Conservation (phyloP, 345 rosid species). For the Jatropha curcas region DNA sequence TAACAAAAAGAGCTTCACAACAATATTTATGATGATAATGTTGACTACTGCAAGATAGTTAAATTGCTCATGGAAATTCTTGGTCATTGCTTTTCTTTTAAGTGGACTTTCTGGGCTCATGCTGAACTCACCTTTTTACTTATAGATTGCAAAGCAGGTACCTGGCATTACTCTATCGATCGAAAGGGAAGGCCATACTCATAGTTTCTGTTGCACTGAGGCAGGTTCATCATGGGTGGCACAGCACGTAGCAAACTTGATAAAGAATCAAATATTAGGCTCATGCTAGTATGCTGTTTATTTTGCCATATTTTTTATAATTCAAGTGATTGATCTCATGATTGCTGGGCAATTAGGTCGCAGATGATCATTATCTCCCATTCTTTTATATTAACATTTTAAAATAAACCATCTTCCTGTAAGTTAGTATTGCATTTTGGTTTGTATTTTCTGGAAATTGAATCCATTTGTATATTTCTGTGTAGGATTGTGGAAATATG, state of each 20-base stretch:
- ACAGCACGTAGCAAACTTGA: constrained; percentile 49
- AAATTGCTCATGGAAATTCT: neutral
- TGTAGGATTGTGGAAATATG: too few relatives aligned
- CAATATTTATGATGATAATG: neutral
- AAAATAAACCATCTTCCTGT: too few relatives aligned
- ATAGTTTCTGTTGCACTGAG: constrained; percentile 68
- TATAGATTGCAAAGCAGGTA: constrained; percentile 61
- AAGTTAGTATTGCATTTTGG: too few relatives aligned
- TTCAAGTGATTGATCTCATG: neutral
- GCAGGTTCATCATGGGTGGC: constrained; percentile 82
- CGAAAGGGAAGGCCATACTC: constrained; percentile 76
- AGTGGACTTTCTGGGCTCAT: neutral
- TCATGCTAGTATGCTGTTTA: constrained; percentile 16
- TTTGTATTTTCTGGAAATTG: too few relatives aligned
- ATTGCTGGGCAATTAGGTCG: neutral
- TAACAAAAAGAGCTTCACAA: neutral
- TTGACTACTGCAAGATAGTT: neutral
- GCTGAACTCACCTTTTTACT: constrained; percentile 6
- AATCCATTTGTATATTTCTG: too few relatives aligned
- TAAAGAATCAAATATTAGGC: constrained; percentile 40
- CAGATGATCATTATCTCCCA: neutral
- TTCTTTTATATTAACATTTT: too few relatives aligned
- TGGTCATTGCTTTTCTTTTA: too few relatives aligned
- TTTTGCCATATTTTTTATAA: neutral
- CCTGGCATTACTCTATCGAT: constrained; percentile 52